Conservation (phyloP, 495 filamentous ascomycete species). For the Niebla homalea region DNA sequence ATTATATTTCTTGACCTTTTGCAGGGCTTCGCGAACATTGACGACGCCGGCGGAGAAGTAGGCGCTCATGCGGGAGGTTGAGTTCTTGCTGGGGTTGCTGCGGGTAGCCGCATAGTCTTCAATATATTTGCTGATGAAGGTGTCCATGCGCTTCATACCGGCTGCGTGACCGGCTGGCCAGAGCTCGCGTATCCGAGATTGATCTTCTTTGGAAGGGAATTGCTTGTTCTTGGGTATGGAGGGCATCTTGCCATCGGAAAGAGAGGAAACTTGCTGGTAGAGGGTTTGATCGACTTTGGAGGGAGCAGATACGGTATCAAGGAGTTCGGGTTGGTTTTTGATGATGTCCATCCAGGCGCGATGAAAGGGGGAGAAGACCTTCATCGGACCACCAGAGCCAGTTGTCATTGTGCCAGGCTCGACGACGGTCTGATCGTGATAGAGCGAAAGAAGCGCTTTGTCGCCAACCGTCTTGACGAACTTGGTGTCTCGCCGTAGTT, state of each 20-base stretch:
- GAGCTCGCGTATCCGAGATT: conserved; percentile 23
- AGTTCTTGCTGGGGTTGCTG: conserved; percentile 25
- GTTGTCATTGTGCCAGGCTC: conserved; percentile 25
- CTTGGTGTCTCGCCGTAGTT: conserved; percentile 39
- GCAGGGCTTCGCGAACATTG: conserved; percentile 24
- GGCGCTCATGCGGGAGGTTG: conserved; percentile 25
- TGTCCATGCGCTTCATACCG: conserved; percentile 23
- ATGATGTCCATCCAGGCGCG: conserved; percentile 24
- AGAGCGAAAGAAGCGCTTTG: conserved; percentile 15
- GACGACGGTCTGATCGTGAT: conserved; percentile 31
- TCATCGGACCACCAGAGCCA: conserved; percentile 24
- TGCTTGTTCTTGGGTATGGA: conserved; percentile 23
- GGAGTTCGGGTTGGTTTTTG: conserved; percentile 19
- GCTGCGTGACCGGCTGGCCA: conserved; percentile 32
- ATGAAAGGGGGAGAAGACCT: conserved; percentile 33
- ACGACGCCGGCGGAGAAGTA: conserved; percentile 33
- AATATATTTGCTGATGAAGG: conserved; percentile 26
- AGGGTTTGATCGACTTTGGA: conserved; percentile 18
- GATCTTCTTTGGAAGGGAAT: conserved; percentile 24
- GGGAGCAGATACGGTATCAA: conserved; percentile 22
- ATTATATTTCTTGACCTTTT: conserved; percentile 17
- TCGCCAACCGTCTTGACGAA: conserved; percentile 19
- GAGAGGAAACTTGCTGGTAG: conserved; percentile 17
- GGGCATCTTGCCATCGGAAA: conserved; percentile 22
- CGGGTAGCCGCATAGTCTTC: conserved; percentile 25